Evolutionary conservation across 306 rosid species (phyloP).

Genomic region (Sesbania bispinosa): DNA sequence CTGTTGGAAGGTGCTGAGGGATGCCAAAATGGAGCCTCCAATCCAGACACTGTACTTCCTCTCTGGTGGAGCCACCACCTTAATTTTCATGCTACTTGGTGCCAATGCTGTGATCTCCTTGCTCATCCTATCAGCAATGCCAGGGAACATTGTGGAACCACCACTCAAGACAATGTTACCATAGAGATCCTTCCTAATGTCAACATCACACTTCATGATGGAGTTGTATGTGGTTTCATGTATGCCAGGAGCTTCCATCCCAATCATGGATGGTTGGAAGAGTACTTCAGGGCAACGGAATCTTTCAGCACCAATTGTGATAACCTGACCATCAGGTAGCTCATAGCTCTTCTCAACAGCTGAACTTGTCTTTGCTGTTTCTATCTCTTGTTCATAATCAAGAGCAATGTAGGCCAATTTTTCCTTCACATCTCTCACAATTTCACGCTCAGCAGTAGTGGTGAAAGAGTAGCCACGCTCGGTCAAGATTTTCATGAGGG

Average conservation of each 20-base stretch:
- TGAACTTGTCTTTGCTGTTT: constrained; percentile 82
- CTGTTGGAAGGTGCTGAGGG: constrained; percentile 99
- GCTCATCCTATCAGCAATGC: constrained; percentile 98
- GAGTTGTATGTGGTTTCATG: constrained; percentile 97
- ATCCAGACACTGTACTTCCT: constrained; percentile 98
- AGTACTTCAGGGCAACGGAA: constrained; percentile 98
- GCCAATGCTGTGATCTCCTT: constrained; percentile 94
- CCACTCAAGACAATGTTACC: constrained; percentile 95
- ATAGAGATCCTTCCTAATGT: constrained; percentile 90
- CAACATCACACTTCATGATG: constrained; percentile 99
- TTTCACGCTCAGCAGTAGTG: constrained; percentile 94
- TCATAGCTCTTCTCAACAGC: constrained; percentile 93
- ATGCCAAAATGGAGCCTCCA: constrained; percentile 96
- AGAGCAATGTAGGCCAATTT: constrained; percentile 89
- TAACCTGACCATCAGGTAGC: constrained; percentile 96
- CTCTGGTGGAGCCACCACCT: constrained; percentile 97
- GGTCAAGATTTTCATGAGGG: constrained; percentile 89
- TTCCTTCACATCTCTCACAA: constrained; percentile 93
- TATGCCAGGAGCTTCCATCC: constrained; percentile 93
- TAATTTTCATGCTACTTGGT: constrained; percentile 95
- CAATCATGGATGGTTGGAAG: constrained; percentile 98
- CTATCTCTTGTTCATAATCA: constrained; percentile 91
- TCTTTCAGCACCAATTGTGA: constrained; percentile 87
- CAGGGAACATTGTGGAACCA: constrained; percentile 95
- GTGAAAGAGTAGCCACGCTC: constrained; percentile 99